These are phyloP conservation scores for Coniochaeta prunicola DNA, from an alignment of 2,329 filamentous ascomycete species.

Conservation along the genomic window DNA sequence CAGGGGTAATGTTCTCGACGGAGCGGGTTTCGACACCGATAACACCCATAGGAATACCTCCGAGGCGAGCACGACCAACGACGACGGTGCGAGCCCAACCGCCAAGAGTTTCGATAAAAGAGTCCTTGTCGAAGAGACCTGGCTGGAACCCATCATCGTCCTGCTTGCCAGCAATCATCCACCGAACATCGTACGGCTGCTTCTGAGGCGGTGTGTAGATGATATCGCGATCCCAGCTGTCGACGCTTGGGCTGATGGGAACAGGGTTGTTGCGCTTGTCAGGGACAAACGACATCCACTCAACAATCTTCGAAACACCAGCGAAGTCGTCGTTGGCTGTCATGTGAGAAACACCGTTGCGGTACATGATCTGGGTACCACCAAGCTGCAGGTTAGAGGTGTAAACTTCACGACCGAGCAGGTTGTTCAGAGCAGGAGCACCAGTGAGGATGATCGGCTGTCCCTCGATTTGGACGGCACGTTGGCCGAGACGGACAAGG, in stretches of 20 bases:
- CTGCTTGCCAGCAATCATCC: slow-evolving; percentile 84
- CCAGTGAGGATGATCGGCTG: slow-evolving; percentile 98
- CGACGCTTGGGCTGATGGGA: slow-evolving; percentile 79
- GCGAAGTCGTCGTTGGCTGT: slow-evolving; percentile 96
- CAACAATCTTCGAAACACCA: slow-evolving; percentile 94
- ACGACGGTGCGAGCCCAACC: slow-evolving; percentile 98
- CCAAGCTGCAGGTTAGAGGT: slow-evolving; percentile 98
- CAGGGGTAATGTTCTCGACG: slow-evolving; percentile 93
- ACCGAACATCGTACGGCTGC: slow-evolving; percentile 86
- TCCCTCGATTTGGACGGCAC: slow-evolving; percentile 97
- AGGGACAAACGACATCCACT: slow-evolving; percentile 96
- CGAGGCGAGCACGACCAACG: slow-evolving; percentile 89
- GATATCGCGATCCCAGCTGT: slow-evolving; percentile 90
- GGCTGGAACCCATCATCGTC: slow-evolving; percentile 79
- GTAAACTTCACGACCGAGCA: slow-evolving; percentile 96
- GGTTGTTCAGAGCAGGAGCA: slow-evolving; percentile 95
- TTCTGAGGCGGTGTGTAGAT: slow-evolving; percentile 75
- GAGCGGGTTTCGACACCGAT: slow-evolving; percentile 94
- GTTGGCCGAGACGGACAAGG: slow-evolving; percentile 93
- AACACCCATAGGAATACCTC: slow-evolving; percentile 96
- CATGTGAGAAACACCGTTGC: slow-evolving; percentile 99
- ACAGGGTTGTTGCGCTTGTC: slow-evolving; percentile 91
- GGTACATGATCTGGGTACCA: slow-evolving; percentile 99
- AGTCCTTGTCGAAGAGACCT: slow-evolving; percentile 93
- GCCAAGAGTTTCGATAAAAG: slow-evolving; percentile 92